phyloP scores from a whole-genome alignment of 306 rosid genomes.

The Medicago ruthenica region DNA sequence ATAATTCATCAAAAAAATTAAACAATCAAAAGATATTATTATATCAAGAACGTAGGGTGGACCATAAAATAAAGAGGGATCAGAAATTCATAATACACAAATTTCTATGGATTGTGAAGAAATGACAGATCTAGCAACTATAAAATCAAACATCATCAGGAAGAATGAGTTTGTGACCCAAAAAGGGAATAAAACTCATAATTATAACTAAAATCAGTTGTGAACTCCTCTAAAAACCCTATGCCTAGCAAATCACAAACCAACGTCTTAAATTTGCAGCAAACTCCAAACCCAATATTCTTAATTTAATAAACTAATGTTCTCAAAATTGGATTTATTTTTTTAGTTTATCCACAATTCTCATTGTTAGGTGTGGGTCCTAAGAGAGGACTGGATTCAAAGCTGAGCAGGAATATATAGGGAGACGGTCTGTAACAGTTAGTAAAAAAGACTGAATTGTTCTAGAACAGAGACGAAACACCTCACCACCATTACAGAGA shows the following conservation, averaged over 20 bases:
- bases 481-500: not conserved
- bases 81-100: conserved; percentile 8
- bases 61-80: not conserved
- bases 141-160: conserved; percentile 8
- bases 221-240: conserved; percentile 11
- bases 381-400: no score
- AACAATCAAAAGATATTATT: not conserved
- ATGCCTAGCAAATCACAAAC: conserved; percentile 8
- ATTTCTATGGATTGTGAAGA: not conserved
- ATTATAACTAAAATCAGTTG: not conserved
- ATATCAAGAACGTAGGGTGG: not conserved
- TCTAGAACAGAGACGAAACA: not conserved
- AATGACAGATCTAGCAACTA: conserved; percentile 21
- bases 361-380: conserved; percentile 5
- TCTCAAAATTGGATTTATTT: not conserved
- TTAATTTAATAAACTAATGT: not conserved
- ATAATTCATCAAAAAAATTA: not conserved
- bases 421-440: not conserved
- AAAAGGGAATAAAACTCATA: no score
- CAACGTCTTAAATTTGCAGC: conserved; percentile 11
- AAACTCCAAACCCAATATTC: not conserved
- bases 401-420: no score
- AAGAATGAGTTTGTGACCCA: not conserved
- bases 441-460: not conserved
- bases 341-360: conserved; percentile 23